Conservation (phyloP, 2,329 filamentous ascomycete species). For the Neofusicoccum umdonicola region DNA sequence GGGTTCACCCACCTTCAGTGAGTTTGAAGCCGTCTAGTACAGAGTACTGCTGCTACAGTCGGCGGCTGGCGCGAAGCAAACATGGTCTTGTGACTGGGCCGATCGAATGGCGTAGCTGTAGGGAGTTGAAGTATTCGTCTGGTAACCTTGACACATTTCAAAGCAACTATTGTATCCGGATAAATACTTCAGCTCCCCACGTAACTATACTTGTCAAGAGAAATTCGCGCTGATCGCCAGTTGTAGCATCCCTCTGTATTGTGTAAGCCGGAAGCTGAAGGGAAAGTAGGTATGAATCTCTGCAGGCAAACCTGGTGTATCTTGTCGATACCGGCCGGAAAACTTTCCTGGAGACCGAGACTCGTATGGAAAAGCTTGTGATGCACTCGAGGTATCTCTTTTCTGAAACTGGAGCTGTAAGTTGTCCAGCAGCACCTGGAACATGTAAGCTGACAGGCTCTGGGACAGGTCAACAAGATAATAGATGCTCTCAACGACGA, state of each 20-base stretch:
- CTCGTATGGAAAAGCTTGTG: conserved; percentile 11
- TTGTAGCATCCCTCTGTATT: background rate
- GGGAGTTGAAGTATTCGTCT: too few relatives aligned
- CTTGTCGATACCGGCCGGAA: conserved; percentile 8
- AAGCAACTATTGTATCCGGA: too few relatives aligned
- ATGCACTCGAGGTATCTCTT: conserved; percentile 9
- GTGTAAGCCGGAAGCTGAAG: background rate
- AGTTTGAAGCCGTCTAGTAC: too few relatives aligned
- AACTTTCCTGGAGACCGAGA: conserved; percentile 8
- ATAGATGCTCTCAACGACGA: conserved; percentile 1
- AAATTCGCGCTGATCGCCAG: too few relatives aligned
- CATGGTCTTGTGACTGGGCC: too few relatives aligned
- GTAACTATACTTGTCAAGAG: too few relatives aligned
- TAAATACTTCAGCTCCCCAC: too few relatives aligned
- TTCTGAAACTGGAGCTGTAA: conserved; percentile 5
- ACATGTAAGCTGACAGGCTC: background rate
- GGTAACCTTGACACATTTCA: too few relatives aligned
- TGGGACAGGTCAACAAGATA: conserved; percentile 2
- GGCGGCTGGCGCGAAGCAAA: too few relatives aligned
- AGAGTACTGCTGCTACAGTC: too few relatives aligned
- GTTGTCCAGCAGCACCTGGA: background rate
- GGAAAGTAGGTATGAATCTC: background rate
- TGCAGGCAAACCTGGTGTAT: conserved; percentile 6
- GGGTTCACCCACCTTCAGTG: conserved; percentile 13
- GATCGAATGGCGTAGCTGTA: too few relatives aligned